Evolutionary conservation across 1,284 basidiomycete species (phyloP).

Genomic region (Ceratobasidium sp.): DNA sequence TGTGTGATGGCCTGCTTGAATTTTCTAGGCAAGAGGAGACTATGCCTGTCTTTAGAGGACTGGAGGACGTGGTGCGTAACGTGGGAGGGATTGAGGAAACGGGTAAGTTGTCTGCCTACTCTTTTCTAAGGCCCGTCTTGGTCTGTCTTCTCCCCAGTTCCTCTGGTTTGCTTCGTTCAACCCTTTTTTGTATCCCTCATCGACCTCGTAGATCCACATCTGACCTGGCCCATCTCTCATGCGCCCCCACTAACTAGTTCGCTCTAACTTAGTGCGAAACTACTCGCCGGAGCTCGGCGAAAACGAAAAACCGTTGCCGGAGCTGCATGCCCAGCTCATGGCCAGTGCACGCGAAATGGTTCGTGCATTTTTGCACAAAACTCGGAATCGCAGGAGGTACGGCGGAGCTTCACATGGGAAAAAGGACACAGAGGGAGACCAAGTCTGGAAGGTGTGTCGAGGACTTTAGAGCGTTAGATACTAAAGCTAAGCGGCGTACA

Average conservation of each 20-base stretch:
- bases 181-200: slow-evolving; percentile 8
- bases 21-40: slow-evolving; percentile 50
- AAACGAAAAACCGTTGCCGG: slow-evolving; percentile 69
- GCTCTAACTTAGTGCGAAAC: slow-evolving; percentile 81
- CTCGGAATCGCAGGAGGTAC: slow-evolving; percentile 47
- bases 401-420: slow-evolving; percentile 40
- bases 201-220: slow-evolving; percentile 39
- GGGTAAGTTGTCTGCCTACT: slow-evolving; percentile 62
- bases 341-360: slow-evolving; percentile 73
- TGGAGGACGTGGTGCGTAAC: slow-evolving; percentile 67
- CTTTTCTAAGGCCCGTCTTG: slow-evolving; percentile 36
- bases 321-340: slow-evolving; percentile 66
- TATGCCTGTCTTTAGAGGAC: slow-evolving; percentile 69
- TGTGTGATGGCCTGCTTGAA: slow-evolving; percentile 57
- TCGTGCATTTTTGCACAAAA: slow-evolving; percentile 64
- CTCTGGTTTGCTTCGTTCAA: background rate
- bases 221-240: slow-evolving; percentile 41
- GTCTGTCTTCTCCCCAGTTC: slow-evolving; percentile 37
- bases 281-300: slow-evolving; percentile 84
- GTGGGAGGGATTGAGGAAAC: slow-evolving; percentile 73
- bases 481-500: slow-evolving; percentile 32
- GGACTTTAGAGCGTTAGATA: slow-evolving; percentile 3
- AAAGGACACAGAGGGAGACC: slow-evolving; percentile 10
- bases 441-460: slow-evolving; percentile 36
- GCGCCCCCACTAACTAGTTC: slow-evolving; percentile 45